phyloP scores from a whole-genome alignment of 768 basidiomycete genomes.

The Pleurotus ostreatus region DNA sequence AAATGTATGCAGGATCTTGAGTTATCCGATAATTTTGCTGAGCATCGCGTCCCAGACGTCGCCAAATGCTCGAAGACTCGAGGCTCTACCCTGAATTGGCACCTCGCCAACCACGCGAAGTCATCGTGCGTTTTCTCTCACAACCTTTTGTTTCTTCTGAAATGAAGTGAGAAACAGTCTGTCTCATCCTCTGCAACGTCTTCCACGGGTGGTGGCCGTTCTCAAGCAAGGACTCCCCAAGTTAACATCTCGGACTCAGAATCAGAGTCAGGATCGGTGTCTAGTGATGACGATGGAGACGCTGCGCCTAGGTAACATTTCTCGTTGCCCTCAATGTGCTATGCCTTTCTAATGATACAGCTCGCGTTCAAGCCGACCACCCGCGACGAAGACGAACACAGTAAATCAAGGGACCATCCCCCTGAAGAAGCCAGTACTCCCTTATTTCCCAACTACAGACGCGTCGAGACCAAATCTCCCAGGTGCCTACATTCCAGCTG shows the following conservation, averaged over 20 bases:
- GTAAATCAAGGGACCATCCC: too few relatives aligned
- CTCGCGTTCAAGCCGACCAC: too few relatives aligned
- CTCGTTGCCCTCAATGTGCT: background rate
- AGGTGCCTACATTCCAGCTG: too few relatives aligned
- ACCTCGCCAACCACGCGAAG: background rate
- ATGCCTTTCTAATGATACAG: background rate
- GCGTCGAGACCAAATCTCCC: too few relatives aligned
- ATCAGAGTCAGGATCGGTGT: background rate
- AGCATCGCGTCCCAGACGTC: background rate
- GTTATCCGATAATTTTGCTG: background rate
- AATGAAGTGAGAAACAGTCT: background rate
- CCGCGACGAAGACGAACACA: too few relatives aligned
- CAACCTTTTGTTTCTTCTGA: background rate
- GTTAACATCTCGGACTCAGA: conserved; percentile 1
- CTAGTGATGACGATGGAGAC: background rate
- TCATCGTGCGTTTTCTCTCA: background rate
- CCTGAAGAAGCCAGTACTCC: too few relatives aligned
- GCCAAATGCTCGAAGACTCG: conserved; percentile 1
- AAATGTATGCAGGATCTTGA: conserved; percentile 1
- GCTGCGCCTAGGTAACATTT: background rate
- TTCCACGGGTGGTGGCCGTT: background rate
- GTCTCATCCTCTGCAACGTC: background rate
- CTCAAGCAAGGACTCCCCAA: background rate
- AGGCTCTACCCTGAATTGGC: conserved; percentile 2
- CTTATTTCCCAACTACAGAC: too few relatives aligned